Conservation (phyloP, 495 filamentous ascomycete genomes). For the Trichoderma erinaceum region DNA sequence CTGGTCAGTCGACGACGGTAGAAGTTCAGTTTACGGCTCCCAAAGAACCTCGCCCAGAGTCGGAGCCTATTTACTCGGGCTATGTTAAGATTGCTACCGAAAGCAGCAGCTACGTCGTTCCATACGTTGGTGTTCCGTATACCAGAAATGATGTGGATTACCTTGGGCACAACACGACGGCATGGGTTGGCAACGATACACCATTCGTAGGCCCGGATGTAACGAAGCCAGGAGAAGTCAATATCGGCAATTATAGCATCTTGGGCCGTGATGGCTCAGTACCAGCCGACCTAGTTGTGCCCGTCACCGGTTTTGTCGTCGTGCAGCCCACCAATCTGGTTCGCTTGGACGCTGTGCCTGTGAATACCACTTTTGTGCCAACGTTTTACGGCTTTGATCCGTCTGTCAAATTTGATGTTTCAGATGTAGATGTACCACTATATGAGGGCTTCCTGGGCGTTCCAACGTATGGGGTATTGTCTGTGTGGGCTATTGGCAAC, state of each 20-base stretch:
- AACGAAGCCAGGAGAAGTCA: background rate
- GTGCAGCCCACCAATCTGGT: background rate
- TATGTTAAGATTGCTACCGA: background rate
- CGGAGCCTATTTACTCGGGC: background rate
- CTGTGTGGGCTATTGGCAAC: background rate
- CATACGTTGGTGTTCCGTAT: background rate
- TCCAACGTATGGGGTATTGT: background rate
- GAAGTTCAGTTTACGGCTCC: conserved; percentile 4
- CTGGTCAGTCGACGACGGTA: background rate
- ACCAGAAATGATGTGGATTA: conserved; percentile 1
- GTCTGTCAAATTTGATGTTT: background rate
- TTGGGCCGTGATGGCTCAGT: background rate
- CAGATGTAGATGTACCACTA: background rate
- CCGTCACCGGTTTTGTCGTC: background rate
- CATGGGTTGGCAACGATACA: background rate
- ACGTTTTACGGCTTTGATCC: background rate
- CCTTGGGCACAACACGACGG: background rate
- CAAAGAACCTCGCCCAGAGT: background rate
- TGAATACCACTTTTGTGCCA: background rate
- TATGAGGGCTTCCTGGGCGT: background rate
- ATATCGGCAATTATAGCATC: background rate
- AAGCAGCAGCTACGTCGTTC: background rate
- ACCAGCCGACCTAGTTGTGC: background rate
- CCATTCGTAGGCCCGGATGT: background rate
- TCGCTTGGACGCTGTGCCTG: background rate